Base-by-base conservation (phyloP, 2,329 filamentous ascomycete genomes). In the Hawksworthiomyces lignivorus region DNA sequence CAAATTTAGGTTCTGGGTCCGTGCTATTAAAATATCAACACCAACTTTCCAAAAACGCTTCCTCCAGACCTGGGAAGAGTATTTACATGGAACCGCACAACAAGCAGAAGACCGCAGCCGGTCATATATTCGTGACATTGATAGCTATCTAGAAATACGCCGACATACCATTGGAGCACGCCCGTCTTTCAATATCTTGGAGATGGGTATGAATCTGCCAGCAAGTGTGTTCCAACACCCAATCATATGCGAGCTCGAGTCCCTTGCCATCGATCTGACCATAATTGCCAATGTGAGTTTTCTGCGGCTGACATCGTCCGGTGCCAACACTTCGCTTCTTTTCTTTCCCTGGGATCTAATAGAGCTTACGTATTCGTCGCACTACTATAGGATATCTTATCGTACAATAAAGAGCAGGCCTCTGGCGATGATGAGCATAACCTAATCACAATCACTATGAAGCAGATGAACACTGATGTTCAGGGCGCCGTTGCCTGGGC, bases 331-430 rank as follows among this genome's bases (percentile, higher is more conserved):
- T n/a, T n/a, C n/a, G n/a, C n/a, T n/a, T n/a, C n/a, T n/a, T n/a
- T n/a, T n/a, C n/a, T n/a, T n/a, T n/a, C n/a, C n/a, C n/a, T n/a
- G n/a, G n/a, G n/a, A n/a, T n/a, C n/a, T n/a, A n/a, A n/a, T n/a
- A n/a, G n/a, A n/a, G n/a, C n/a, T n/a, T n/a, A n/a, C n/a, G n/a
- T n/a, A n/a, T n/a, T n/a, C n/a, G n/a, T n/a, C n/a, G n/a, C n/a
- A n/a, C n/a, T n/a, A n/a, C n/a, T n/a, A n/a, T n/a, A 55, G 52
- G 52, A 59, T 31, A 20, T 59, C 9, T 39, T 56, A 10, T 59
- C 56, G 9, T 60, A 56, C 37, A 51, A 57, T 43, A 54, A 54
- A 20, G 56, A 59, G 38, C 53, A 56, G 17, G 49, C 52, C 7
- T 29, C 39, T 1, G 50, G 50, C 3, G 53, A 55, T 26, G 53